These are phyloP conservation scores for Penicillium rolfsii DNA, from an alignment of 2,329 filamentous ascomycete genomes.

Conservation along the genomic window DNA sequence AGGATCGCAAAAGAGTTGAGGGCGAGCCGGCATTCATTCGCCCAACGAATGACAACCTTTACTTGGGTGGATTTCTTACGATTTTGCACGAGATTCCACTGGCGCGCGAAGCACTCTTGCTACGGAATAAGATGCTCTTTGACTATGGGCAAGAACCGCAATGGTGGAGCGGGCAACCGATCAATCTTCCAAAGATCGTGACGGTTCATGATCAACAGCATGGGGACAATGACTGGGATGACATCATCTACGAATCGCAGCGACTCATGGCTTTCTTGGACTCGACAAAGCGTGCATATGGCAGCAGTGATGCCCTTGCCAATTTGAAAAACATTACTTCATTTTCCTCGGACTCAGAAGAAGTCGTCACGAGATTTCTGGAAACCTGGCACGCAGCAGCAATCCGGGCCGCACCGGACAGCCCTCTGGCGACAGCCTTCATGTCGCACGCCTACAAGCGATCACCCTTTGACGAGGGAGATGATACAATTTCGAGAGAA, in stretches of 20 bases:
- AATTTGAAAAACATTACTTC: slow-evolving; percentile 44
- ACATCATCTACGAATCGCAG: slow-evolving; percentile 61
- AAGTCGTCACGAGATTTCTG: slow-evolving; percentile 50
- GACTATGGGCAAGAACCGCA: slow-evolving; percentile 60
- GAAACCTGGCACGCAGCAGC: slow-evolving; percentile 55
- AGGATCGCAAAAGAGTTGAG: slow-evolving; percentile 52
- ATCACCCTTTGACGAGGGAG: slow-evolving; percentile 33
- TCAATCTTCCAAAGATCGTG: slow-evolving; percentile 56
- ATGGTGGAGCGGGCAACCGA: slow-evolving; percentile 65
- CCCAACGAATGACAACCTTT: slow-evolving; percentile 55
- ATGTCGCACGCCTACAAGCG: slow-evolving; percentile 51
- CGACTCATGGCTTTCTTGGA: slow-evolving; percentile 66
- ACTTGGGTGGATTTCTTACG: slow-evolving; percentile 61
- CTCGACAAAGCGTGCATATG: slow-evolving; percentile 61
- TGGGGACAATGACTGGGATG: slow-evolving; percentile 43
- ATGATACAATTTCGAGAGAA: slow-evolving; percentile 39
- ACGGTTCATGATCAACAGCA: slow-evolving; percentile 44
- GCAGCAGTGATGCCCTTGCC: slow-evolving; percentile 57
- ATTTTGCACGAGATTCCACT: slow-evolving; percentile 65
- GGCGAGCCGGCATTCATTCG: slow-evolving; percentile 62
- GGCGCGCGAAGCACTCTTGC: slow-evolving; percentile 60
- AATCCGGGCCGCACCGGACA: slow-evolving; percentile 45
- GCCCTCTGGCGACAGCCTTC: slow-evolving; percentile 50
- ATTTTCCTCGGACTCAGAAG: slow-evolving; percentile 40
- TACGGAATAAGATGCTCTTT: slow-evolving; percentile 48